These are phyloP conservation scores for Erythrophleum fordii DNA, from an alignment of 306 rosid genomes.

Conservation along the genomic window DNA sequence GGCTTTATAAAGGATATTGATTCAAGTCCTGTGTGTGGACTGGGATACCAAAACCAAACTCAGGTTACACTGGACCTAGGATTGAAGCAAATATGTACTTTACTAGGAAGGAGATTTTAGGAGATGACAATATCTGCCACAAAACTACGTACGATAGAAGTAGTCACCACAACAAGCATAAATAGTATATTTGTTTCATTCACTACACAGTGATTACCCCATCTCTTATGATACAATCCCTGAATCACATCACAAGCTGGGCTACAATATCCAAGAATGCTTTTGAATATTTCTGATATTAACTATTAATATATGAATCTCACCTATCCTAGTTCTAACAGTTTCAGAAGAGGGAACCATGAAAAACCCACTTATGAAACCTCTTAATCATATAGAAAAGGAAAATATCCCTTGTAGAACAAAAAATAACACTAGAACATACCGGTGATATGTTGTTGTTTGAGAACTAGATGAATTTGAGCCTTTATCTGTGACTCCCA, in stretches of 20 bases:
- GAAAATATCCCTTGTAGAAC: slow-evolving; percentile 40
- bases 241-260: slow-evolving; percentile 3
- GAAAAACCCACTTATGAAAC: slow-evolving; percentile 51
- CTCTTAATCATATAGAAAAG: slow-evolving; percentile 33
- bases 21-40: background rate
- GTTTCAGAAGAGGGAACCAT: slow-evolving; percentile 43
- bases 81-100: background rate
- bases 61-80: background rate
- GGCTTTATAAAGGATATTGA: background rate
- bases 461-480: slow-evolving; percentile 48
- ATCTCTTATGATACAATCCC: background rate
- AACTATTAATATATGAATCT: slow-evolving; percentile 12
- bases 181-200: background rate
- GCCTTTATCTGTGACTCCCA: slow-evolving; percentile 62
- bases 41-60: background rate
- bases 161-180: background rate
- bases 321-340: slow-evolving; percentile 33
- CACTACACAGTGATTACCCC: background rate
- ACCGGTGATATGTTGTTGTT: slow-evolving; percentile 9
- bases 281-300: background rate
- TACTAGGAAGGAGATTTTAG: background rate
- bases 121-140: background rate
- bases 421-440: slow-evolving; percentile 39
- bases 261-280: slow-evolving; percentile 14
- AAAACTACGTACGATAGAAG: background rate